phyloP scores from a whole-genome alignment of 108 stramenopile species.

The Cyclotella kingstonii region DNA sequence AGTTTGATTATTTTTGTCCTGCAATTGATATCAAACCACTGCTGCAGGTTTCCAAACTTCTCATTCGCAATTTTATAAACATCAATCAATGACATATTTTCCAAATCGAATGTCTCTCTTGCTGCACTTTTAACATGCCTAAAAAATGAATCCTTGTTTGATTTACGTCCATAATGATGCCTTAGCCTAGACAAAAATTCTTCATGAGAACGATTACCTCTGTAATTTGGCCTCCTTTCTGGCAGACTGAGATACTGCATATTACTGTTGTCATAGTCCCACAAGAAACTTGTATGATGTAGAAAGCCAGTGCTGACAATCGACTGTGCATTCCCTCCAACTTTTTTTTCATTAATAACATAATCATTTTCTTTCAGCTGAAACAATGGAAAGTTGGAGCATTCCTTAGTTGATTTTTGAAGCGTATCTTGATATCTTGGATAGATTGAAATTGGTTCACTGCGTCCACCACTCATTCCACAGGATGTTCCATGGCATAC shows the following conservation, averaged over 20 bases:
- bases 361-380: slow-evolving; percentile 88
- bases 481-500: slow-evolving; percentile 58
- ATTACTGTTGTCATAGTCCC: slow-evolving; percentile 72
- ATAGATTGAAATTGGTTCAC: slow-evolving; percentile 15
- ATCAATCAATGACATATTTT: slow-evolving; percentile 30
- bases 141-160: slow-evolving; percentile 46
- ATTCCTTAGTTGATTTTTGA: background rate
- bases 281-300: slow-evolving; percentile 95
- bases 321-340: slow-evolving; percentile 95
- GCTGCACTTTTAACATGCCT: slow-evolving; percentile 32
- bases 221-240: slow-evolving; percentile 85
- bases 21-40: slow-evolving; percentile 60
- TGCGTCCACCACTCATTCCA: slow-evolving; percentile 42
- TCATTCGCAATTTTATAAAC: slow-evolving; percentile 51
- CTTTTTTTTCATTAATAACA: slow-evolving; percentile 80
- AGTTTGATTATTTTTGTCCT: slow-evolving; percentile 60
- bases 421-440: background rate
- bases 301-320: slow-evolving; percentile 85
- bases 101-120: slow-evolving; percentile 13
- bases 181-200: slow-evolving; percentile 81
- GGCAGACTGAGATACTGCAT: slow-evolving; percentile 88
- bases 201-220: slow-evolving; percentile 78
- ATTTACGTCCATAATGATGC: slow-evolving; percentile 43
- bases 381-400: slow-evolving; percentile 27
- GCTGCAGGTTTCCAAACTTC: slow-evolving; percentile 55